phyloP scores from a whole-genome alignment of 2,329 filamentous ascomycete species.

The Nigrospora sphaerica region DNA sequence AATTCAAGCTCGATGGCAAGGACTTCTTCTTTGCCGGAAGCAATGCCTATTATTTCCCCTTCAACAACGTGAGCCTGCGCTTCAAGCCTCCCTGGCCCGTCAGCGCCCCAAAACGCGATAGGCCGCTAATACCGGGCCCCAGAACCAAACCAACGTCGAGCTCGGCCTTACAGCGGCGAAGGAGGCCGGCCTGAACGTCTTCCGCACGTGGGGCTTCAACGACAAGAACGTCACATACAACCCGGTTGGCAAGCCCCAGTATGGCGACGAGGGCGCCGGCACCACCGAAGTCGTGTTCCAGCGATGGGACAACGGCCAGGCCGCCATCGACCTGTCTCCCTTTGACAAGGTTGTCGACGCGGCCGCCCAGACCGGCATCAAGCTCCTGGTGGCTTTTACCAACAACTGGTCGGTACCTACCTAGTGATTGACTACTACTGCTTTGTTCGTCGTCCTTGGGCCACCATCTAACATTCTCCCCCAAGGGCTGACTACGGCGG shows the following conservation, averaged over 20 bases:
- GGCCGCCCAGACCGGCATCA: constrained; percentile 40
- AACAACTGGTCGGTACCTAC: constrained; percentile 34
- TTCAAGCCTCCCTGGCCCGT: not conserved
- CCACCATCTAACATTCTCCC: no score
- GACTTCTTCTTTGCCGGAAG: constrained; percentile 50
- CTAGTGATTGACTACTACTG: no score
- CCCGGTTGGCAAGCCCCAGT: constrained; percentile 38
- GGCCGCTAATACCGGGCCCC: not conserved
- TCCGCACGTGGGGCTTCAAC: constrained; percentile 52
- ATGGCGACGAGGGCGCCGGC: constrained; percentile 41
- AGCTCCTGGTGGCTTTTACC: constrained; percentile 45
- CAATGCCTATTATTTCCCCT: constrained; percentile 51
- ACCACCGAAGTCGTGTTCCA: constrained; percentile 39
- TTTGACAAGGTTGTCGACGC: constrained; percentile 46
- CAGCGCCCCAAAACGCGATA: not conserved
- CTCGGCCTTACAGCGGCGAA: constrained; percentile 13
- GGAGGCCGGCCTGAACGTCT: constrained; percentile 30
- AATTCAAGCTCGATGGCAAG: constrained; percentile 46
- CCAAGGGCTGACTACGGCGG: constrained; percentile 48
- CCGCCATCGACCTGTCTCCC: constrained; percentile 32
- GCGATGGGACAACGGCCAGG: constrained; percentile 34
- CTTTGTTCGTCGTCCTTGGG: no score
- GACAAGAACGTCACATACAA: constrained; percentile 44
- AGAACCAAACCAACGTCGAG: constrained; percentile 31
- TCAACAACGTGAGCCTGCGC: constrained; percentile 36